These are phyloP conservation scores for Coprinopsis cinerea DNA, from an alignment of 768 basidiomycete species.

Conservation along the genomic window DNA sequence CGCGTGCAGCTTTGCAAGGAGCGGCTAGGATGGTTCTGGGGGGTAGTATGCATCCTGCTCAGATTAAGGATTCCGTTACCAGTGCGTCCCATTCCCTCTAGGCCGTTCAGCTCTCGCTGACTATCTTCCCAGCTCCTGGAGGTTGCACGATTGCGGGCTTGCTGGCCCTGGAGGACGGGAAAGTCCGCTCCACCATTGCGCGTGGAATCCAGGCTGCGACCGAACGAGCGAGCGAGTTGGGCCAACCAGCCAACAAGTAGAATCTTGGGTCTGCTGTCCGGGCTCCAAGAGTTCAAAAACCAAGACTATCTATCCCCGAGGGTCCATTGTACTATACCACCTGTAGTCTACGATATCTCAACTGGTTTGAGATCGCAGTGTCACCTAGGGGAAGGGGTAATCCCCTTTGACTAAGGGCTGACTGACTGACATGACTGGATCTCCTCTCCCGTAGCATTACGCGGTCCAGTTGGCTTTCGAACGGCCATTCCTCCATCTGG, in stretches of 20 bases:
- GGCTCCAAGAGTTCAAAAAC: background rate
- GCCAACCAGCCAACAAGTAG: constrained; percentile 59
- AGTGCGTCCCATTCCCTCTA: constrained; percentile 48
- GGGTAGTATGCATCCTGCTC: constrained; percentile 86
- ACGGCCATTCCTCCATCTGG: no score
- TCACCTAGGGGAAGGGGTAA: background rate
- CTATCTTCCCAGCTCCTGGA: constrained; percentile 69
- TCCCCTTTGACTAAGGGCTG: no score
- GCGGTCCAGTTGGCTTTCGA: no score
- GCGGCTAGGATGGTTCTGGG: constrained; percentile 94
- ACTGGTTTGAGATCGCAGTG: background rate
- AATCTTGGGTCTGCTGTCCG: no score
- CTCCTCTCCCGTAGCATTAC: no score
- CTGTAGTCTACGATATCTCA: background rate
- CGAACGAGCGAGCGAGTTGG: constrained; percentile 79
- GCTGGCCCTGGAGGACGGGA: constrained; percentile 89
- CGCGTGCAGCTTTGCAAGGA: constrained; percentile 79
- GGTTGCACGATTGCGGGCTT: constrained; percentile 99
- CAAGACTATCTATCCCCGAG: no score
- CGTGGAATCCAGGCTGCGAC: constrained; percentile 93
- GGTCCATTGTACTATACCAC: background rate
- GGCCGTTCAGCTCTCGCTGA: background rate
- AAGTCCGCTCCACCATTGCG: constrained; percentile 90
- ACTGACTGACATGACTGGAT: no score
- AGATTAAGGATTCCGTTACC: constrained; percentile 95